Evolutionary conservation across 2,329 filamentous ascomycete genomes (phyloP), one percentile per base, ranked within the genome.

Genomic region (Neopestalotiopsis clavispora): DNA sequence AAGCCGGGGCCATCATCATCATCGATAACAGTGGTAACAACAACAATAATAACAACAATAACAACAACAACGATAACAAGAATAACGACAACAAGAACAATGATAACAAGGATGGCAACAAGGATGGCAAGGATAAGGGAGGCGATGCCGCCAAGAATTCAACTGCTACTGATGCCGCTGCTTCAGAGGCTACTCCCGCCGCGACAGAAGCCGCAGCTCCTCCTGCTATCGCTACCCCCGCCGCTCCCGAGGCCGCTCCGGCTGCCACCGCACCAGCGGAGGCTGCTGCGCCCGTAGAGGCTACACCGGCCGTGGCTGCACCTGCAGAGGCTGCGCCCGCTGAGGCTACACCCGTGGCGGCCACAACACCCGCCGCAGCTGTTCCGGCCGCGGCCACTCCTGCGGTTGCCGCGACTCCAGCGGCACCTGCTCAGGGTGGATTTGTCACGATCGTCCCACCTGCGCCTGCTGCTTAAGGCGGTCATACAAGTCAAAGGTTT

Each of bases 1-100:
- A 67, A 28, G 23, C 66, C 28, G 66, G 58, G 23, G 57, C 66
- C 6, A 40, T 67, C 13, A 63, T 67, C 40, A 67, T 67, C 23
- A 34, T 58, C 12, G 49, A 66, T 56, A 30, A 12, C 38, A 23
- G 34, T 32, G 12, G 34, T 5, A 20, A 23, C 5, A 12, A n/a
- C 30, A n/a, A 28, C 49, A 40, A 38, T 3, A 28, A 28, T 32
- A 12, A 52, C 10, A 28, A 49, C 32, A 17, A 30, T 17, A 30
- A 61, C 32, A 23, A 28, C 52, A 14, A 40, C 65, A 17, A 38
- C 6, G 9, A 30, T 20, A 28, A 42, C 45, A 20, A 28, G 28
- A 42, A 23, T 30, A 23, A 38, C 5, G n/a, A 42, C 20, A n/a
- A 42, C 28, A 45, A 38, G 14, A 45, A 63, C 28, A 20, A 63